These are phyloP conservation scores for Phytophthora constricta DNA, from an alignment of 352 stramenopile species.

Conservation along the genomic window DNA sequence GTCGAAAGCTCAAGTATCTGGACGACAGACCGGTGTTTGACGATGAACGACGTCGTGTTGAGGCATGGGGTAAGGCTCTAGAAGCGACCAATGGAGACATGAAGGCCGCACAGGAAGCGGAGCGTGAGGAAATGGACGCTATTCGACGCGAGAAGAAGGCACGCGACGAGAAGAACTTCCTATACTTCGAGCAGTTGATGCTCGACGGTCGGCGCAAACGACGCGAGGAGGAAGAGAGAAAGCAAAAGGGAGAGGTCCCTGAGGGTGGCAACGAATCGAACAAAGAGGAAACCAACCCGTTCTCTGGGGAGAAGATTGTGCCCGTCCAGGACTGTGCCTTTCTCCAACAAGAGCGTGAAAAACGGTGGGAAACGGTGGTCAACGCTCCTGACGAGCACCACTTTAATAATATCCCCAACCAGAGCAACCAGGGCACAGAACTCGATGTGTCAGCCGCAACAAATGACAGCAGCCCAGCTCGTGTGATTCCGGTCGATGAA, in stretches of 20 bases:
- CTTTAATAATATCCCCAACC: constrained; percentile 2
- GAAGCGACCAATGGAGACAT: constrained; percentile 75
- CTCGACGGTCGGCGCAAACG: constrained; percentile 66
- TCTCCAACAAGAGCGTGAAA: constrained; percentile 64
- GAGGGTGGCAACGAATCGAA: constrained; percentile 19
- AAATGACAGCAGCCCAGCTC: not conserved
- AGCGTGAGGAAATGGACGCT: constrained; percentile 84
- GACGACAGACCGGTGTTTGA: constrained; percentile 88
- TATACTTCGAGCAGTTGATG: constrained; percentile 91
- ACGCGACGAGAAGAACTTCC: constrained; percentile 87
- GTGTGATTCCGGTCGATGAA: constrained; percentile 57
- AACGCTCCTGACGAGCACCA: constrained; percentile 35
- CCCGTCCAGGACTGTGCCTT: constrained; percentile 67
- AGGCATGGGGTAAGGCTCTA: constrained; percentile 73
- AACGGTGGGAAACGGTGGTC: constrained; percentile 71
- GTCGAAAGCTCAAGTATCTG: constrained; percentile 81
- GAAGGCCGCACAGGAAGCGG: constrained; percentile 81
- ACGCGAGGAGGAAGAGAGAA: constrained; percentile 52
- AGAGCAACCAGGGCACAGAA: constrained; percentile 37
- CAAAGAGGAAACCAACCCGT: constrained; percentile 60
- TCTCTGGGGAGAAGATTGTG: constrained; percentile 78
- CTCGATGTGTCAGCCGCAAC: not conserved
- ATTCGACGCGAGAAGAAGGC: constrained; percentile 90
- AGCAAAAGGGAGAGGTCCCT: constrained; percentile 19
- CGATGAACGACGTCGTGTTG: constrained; percentile 85